Percentiles rank a stretch among this genome's conserved stretches.
Conservation (phyloP, 805 yeast species). For the Ogataea saltuana region DNA sequence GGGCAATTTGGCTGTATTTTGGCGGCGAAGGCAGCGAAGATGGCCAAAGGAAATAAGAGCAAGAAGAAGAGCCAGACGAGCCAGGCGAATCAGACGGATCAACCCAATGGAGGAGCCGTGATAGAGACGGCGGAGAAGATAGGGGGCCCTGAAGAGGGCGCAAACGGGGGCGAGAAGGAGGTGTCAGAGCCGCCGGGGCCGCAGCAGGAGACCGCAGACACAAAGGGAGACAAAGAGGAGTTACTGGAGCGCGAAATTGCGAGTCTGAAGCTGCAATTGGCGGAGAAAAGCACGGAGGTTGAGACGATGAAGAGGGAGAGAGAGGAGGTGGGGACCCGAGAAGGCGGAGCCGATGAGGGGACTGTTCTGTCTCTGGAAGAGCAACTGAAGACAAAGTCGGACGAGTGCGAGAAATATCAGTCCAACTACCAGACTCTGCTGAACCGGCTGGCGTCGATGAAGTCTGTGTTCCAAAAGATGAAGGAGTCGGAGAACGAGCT, state of each 20-base stretch:
- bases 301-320: neutral
- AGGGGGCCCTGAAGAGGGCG: too few species aligned
- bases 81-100: neutral
- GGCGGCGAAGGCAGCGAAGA: neutral
- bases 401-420: slow-evolving; percentile 59
- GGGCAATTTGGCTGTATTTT: too few species aligned
- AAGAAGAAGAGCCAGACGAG: slow-evolving; percentile 5
- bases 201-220: neutral
- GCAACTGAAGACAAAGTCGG: slow-evolving; percentile 38
- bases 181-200: neutral
- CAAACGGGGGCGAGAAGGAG: neutral
- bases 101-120: too few species aligned
- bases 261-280: slow-evolving; percentile 6
- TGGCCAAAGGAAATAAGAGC: slow-evolving; percentile 11
- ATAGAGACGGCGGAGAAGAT: neutral
- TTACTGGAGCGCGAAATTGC: neutral
- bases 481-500: slow-evolving; percentile 66
- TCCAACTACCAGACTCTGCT: slow-evolving; percentile 61
- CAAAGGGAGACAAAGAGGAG: neutral
- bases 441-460: slow-evolving; percentile 70
- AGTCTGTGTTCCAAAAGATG: slow-evolving; percentile 69
- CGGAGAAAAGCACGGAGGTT: slow-evolving; percentile 9
- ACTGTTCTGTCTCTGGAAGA: slow-evolving; percentile 23
- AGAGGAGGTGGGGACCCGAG: neutral
- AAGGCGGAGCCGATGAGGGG: neutral